Evolutionary conservation across 495 filamentous ascomycete genomes (phyloP).

Genomic region (Xylaria acuta): DNA sequence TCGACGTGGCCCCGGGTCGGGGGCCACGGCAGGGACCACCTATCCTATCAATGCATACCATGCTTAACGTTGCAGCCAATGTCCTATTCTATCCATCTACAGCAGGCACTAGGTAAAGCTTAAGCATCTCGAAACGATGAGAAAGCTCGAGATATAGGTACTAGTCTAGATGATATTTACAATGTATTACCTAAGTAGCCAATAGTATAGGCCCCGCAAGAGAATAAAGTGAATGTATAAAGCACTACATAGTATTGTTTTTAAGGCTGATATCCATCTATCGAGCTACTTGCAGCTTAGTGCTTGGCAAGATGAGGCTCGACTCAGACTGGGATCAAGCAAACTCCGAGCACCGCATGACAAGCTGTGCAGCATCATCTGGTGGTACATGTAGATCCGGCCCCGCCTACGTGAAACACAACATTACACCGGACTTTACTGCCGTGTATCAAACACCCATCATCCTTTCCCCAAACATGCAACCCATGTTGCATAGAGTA

Average conservation of each 20-base stretch:
- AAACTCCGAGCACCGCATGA: constrained; percentile 14
- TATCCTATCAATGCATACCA: not conserved
- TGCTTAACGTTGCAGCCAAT: no score
- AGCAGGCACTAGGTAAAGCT: no score
- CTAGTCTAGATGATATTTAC: not conserved
- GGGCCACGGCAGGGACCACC: no score
- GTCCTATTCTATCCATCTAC: not conserved
- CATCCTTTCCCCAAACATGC: not conserved
- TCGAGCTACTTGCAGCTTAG: not conserved
- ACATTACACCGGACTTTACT: constrained; percentile 14
- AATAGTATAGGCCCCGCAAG: not conserved
- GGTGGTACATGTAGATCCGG: constrained; percentile 18
- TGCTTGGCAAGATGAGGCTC: constrained; percentile 15
- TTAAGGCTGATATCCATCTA: not conserved
- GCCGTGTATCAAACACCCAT: constrained; percentile 12
- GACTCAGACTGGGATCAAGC: not conserved
- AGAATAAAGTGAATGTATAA: not conserved
- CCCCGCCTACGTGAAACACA: constrained; percentile 21
- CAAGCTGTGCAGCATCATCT: constrained; percentile 17
- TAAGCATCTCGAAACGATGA: not conserved
- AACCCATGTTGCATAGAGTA: not conserved
- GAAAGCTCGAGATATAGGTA: not conserved
- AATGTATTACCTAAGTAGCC: not conserved
- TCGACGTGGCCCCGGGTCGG: not conserved
- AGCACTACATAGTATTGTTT: not conserved